phyloP scores from a whole-genome alignment of 495 filamentous ascomycete species.

The Lepraria neglecta region DNA sequence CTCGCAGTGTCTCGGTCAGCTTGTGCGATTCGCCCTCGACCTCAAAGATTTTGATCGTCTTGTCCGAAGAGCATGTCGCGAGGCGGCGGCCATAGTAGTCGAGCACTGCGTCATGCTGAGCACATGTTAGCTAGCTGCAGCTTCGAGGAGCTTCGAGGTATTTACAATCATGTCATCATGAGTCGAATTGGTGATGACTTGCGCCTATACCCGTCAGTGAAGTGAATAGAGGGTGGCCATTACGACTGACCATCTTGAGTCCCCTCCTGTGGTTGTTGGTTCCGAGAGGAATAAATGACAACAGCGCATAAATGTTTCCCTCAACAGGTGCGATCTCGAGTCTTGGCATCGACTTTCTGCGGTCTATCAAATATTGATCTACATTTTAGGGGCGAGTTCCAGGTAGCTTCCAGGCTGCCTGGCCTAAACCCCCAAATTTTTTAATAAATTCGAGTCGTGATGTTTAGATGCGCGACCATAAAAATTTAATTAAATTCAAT shows the following conservation, averaged over 20 bases:
- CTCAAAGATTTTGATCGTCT: conserved; percentile 99
- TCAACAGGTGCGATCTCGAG: conserved; percentile 3
- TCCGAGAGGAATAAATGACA: conserved; percentile 7
- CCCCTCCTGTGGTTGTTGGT: background rate
- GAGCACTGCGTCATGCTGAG: conserved; percentile 90
- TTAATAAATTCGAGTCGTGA: too few relatives aligned
- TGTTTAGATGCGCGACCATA: too few relatives aligned
- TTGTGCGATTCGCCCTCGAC: conserved; percentile 90
- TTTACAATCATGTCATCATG: conserved; percentile 99
- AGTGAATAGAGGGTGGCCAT: background rate
- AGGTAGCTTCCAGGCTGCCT: too few relatives aligned
- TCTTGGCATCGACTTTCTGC: background rate
- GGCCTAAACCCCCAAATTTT: too few relatives aligned
- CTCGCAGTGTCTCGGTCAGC: conserved; percentile 86
- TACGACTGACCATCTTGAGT: conserved; percentile 18
- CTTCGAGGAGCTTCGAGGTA: conserved; percentile 27
- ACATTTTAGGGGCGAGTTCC: too few relatives aligned
- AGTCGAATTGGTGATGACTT: conserved; percentile 82
- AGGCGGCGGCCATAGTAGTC: conserved; percentile 97
- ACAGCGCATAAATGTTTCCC: conserved; percentile 11
- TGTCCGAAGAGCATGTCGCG: conserved; percentile 95
- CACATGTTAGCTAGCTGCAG: conserved; percentile 9
- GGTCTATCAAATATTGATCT: too few relatives aligned
- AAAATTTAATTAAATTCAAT: too few relatives aligned
- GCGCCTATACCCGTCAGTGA: conserved; percentile 47